Percentiles rank a stretch among this genome's conserved stretches.
Conservation (phyloP, 169 alveolate species). For the Theileria annulata region DNA sequence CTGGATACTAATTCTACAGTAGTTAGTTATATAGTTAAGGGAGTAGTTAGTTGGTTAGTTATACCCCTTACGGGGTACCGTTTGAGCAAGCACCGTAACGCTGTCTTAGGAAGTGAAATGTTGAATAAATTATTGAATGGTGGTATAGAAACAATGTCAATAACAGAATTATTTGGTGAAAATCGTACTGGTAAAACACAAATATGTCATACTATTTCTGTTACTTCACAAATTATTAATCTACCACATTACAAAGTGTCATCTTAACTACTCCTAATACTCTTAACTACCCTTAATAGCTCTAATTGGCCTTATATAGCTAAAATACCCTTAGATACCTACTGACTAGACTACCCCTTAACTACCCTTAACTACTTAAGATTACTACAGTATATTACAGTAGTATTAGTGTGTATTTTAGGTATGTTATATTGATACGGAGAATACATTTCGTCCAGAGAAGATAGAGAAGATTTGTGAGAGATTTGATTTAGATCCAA, state of each 20-base stretch:
- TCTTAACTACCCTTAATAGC: no score
- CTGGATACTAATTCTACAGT: no score
- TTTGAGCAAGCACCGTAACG: no score
- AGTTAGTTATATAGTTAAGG: no score
- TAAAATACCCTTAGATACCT: no score
- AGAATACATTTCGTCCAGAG: slow-evolving; percentile 98
- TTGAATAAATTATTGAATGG: slow-evolving; percentile 92
- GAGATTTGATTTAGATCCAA: slow-evolving; percentile 81
- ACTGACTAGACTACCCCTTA: no score
- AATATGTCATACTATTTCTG: slow-evolving; percentile 91
- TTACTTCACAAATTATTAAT: slow-evolving; percentile 90
- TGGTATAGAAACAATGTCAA: slow-evolving; percentile 91
- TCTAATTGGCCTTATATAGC: no score
- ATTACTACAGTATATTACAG: neutral
- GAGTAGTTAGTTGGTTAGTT: no score
- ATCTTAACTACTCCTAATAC: no score
- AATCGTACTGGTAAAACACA: slow-evolving; percentile 95
- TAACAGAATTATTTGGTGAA: slow-evolving; percentile 97
- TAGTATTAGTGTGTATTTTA: slow-evolving; percentile 22
- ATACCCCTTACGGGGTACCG: no score
- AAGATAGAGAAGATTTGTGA: slow-evolving; percentile 88
- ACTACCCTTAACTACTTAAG: no score
- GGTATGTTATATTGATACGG: slow-evolving; percentile 97
- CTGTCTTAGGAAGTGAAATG: slow-evolving; percentile 86
- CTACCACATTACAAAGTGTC: no score